Percentiles rank a stretch among this genome's conserved stretches.
Conservation (phyloP, 257 asterid genomes). For the Nicotiana tomentosiformis region DNA sequence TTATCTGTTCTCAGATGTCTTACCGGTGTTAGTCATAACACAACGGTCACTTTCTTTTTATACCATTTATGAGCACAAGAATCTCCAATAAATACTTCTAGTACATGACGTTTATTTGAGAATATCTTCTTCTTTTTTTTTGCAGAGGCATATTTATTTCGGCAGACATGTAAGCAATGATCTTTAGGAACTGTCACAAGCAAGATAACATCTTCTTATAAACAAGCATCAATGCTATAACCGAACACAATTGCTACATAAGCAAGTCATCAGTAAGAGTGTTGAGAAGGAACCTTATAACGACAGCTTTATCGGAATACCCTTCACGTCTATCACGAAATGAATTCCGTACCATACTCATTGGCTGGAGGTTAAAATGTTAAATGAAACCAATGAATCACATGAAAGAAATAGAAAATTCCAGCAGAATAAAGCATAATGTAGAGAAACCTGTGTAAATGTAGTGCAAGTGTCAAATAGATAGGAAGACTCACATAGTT, state of each 20-base stretch:
- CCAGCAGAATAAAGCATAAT: not conserved
- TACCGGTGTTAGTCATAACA: not conserved
- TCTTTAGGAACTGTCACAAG: not conserved
- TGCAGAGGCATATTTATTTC: not conserved
- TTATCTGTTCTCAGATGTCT: constrained; percentile 1
- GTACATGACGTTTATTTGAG: not conserved
- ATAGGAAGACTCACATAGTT: constrained; percentile 52
- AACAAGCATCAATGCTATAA: not conserved
- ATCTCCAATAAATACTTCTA: not conserved
- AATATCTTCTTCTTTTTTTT: not conserved
- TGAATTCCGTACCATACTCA: constrained; percentile 73
- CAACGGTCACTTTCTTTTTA: not conserved
- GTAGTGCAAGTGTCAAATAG: not conserved
- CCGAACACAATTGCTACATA: not conserved
- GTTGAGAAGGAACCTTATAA: constrained; percentile 57
- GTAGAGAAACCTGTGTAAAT: not conserved
- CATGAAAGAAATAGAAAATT: not conserved
- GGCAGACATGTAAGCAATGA: not conserved
- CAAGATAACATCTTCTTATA: not conserved
- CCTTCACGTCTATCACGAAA: constrained; percentile 90
- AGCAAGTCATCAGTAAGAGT: constrained; percentile 2
- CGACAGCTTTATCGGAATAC: constrained; percentile 89
- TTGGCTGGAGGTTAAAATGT: constrained; percentile 52
- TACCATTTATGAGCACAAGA: not conserved
- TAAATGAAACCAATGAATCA: constrained; percentile 16